Evolutionary conservation across 768 basidiomycete genomes (phyloP), one percentile per base, ranked within the genome.

Genomic region (Clitopilus hobsonii): DNA sequence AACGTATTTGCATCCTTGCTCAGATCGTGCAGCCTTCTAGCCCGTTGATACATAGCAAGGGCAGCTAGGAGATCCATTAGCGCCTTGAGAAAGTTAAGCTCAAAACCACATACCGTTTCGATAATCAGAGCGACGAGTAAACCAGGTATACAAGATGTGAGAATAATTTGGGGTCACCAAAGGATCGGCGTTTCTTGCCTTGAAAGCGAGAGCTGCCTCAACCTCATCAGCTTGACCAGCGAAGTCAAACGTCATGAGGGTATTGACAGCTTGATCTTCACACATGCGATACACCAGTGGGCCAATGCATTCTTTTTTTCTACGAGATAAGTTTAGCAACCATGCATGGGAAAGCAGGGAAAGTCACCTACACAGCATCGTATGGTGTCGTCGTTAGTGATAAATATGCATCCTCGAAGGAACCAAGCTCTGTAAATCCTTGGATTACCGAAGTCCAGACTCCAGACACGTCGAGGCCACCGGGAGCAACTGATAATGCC

Each of bases 81-180:
- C 50, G 57, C 59, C 38, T 14, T 38, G 28, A 57, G 54, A 53
- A 51, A 54, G 30, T 54, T 56, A 23, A 52, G 52, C 38, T 28
- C 36, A 26, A 41, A 56, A 58, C 76, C 84, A 6, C 41, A 69
- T 67, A 95, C 96, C 97, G 67, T 83, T 93, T 51, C 93, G 84
- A 71, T 94, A 94, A 68, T 98, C 94, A 24, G 91, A 90, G 67
- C 91, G 79, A 54, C 81, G 79, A 61, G 88, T 82, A 67, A 94
- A 88, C 94, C 94, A 98, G 48, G 92, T 87, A 70, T 97, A 96
- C n/a, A 98, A 72, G 53, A 98, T 91, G 63, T 85, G 83, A 29
- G 93, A 86, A 74, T 96, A 98, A 65, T 84, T 86, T 0, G 95
- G 95, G 30, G 79, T 82, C 32, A 86, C 72, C 41, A 91, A 83